A percentile compares a stretch with the other conserved stretches of the same genome.
These are phyloP conservation scores for Rutidosis leptorrhynchoides DNA, from an alignment of 129 eudicot genomes.

Conservation along the genomic window DNA sequence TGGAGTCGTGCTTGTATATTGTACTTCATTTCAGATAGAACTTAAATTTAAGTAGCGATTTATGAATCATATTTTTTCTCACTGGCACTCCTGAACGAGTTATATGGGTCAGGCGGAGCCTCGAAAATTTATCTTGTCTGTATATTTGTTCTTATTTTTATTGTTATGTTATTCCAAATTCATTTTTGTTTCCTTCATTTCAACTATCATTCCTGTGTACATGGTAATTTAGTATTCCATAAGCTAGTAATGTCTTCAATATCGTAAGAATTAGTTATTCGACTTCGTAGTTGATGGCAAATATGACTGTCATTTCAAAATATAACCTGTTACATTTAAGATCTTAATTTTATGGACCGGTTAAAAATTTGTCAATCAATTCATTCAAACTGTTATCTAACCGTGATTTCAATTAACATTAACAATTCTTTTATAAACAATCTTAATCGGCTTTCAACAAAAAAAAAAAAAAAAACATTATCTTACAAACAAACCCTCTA, in stretches of 20 bases:
- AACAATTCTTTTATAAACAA: too few relatives aligned
- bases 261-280: background rate
- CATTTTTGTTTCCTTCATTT: constrained; percentile 18
- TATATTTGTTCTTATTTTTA: constrained; percentile 10
- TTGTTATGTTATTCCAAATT: constrained; percentile 12
- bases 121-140: constrained; percentile 13
- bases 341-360: too few relatives aligned
- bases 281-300: background rate
- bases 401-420: too few relatives aligned
- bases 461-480: too few relatives aligned
- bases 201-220: constrained; percentile 7
- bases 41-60: constrained; percentile 17
- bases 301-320: background rate
- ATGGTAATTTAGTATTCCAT: too few relatives aligned
- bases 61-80: constrained; percentile 7
- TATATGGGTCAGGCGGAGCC: constrained; percentile 21
- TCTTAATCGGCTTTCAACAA: too few relatives aligned
- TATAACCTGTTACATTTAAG: too few relatives aligned
- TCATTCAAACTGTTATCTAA: too few relatives aligned
- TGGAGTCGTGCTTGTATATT: constrained; percentile 29
- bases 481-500: background rate
- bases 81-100: constrained; percentile 17
- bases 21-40: constrained; percentile 15
- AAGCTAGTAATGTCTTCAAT: too few relatives aligned
- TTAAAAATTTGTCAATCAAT: too few relatives aligned